Evolutionary conservation across 108 stramenopile species (phyloP), one percentile per base, ranked within the genome.

Genomic region (Skeletonema menzelii): DNA sequence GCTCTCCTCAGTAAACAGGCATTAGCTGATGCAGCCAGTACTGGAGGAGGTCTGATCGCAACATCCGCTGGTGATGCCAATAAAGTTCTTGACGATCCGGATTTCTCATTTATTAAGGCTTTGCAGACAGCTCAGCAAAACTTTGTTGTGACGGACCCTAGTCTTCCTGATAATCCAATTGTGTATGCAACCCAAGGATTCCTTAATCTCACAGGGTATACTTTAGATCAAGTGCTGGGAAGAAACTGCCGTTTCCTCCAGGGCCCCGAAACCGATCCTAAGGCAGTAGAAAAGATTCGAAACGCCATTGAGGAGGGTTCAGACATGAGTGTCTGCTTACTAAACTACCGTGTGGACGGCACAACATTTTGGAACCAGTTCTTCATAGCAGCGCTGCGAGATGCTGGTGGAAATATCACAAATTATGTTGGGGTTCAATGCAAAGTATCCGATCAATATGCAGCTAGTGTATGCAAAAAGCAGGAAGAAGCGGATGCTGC

Each of bases 391-490:
- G 94, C 96, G 5, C 78, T 98, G 40, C 75, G 94, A 34, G 97
- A 97, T 85, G 94, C 89, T 14, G 76, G 84, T 56, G 96, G 97
- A 27, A 84, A 85, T 63, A 89, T 98, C 49, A 97, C 97, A 42
- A 98, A 97, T 76, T 98, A 95, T 89, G 96, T 98, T n/a, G 97
- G 97, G 35, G 97, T 98, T 46, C 97, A 98, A 84, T 97, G 97
- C 75, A 95, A 95, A 79, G 92, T 94, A 11, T 86, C 85, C 35
- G 92, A 92, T 68, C 88, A 90, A 64, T 95, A 95, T 73, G 93
- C 93, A 1, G 93, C 93, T 42, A 84, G 86, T 47, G 91, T 95
- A 37, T 92, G 88, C 64, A 89, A 91, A 67, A 85, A 87, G 75
- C 93, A 95, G 80, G 89, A 92, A 66, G 89, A 86, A 49, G 89